Percentiles rank a stretch among this genome's conserved stretches.
Conservation (phyloP, 2,329 filamentous ascomycete species). For the Scytalidium lignicola region DNA sequence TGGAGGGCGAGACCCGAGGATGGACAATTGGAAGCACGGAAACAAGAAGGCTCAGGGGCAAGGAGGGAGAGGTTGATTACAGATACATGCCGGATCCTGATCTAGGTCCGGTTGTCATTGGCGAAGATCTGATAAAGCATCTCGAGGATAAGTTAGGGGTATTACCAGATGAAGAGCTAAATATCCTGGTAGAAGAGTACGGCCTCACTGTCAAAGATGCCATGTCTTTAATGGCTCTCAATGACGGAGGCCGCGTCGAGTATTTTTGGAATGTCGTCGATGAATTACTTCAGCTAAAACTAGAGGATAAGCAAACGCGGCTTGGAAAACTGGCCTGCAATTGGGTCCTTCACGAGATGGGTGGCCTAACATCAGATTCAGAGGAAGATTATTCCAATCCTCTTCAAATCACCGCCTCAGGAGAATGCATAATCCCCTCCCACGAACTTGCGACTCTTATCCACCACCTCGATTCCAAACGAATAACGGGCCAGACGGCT, state of each 20-base stretch:
- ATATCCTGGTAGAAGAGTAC: constrained; percentile 56
- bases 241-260: constrained; percentile 73
- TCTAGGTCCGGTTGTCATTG: constrained; percentile 72
- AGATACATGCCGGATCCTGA: constrained; percentile 98
- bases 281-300: constrained; percentile 13
- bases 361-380: constrained; percentile 54
- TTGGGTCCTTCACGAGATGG: constrained; percentile 72
- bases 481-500: constrained; percentile 50
- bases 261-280: constrained; percentile 70
- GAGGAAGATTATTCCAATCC: constrained; percentile 18
- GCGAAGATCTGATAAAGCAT: constrained; percentile 60
- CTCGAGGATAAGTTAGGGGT: constrained; percentile 60
- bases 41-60: constrained; percentile 77
- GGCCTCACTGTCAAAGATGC: constrained; percentile 78
- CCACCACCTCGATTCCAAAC: constrained; percentile 34
- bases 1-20: constrained; percentile 85
- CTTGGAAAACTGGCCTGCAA: constrained; percentile 49
- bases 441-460: constrained; percentile 37
- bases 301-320: constrained; percentile 4
- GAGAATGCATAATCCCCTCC: constrained; percentile 19
- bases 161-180: constrained; percentile 66
- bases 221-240: constrained; percentile 68
- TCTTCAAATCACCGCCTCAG: constrained; percentile 17
- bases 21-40: constrained; percentile 84
- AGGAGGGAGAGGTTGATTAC: constrained; percentile 97